Conservation (phyloP, 208 protist genomes). For the Leishmania amazonensis region DNA sequence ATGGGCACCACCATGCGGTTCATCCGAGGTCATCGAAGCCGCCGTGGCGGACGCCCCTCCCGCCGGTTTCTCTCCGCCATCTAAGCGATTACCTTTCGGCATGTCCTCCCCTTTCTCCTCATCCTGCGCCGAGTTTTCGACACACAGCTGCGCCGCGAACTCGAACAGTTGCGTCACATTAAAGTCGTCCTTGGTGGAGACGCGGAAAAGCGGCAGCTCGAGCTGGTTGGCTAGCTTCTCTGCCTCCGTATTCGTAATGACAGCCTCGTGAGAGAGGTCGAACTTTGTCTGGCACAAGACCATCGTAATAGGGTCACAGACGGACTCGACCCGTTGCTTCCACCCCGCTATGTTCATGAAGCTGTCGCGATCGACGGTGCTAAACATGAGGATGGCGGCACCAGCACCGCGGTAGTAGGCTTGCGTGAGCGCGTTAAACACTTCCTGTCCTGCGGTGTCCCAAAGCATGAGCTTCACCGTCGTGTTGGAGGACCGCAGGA, state of each 20-base stretch:
- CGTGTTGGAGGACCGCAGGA: constrained; percentile 51
- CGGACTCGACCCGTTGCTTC: constrained; percentile 88
- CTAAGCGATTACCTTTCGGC: background rate
- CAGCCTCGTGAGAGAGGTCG: constrained; percentile 87
- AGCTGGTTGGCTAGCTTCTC: constrained; percentile 84
- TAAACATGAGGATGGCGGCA: constrained; percentile 90
- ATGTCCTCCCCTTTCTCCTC: constrained; percentile 7
- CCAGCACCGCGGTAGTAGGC: constrained; percentile 93
- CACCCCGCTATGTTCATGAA: constrained; percentile 83
- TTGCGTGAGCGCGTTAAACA: constrained; percentile 92
- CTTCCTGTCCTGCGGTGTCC: constrained; percentile 95
- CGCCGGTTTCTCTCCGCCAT: background rate
- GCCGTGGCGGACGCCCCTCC: background rate
- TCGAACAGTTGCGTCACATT: constrained; percentile 93
- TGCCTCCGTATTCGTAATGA: constrained; percentile 83
- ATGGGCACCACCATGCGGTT: background rate
- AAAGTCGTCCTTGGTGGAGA: constrained; percentile 93
- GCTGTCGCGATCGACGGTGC: constrained; percentile 89
- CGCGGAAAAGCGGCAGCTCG: constrained; percentile 88
- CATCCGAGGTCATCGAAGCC: background rate
- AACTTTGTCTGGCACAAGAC: constrained; percentile 95
- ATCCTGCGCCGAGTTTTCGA: constrained; percentile 19
- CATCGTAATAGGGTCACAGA: constrained; percentile 86
- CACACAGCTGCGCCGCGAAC: constrained; percentile 74
- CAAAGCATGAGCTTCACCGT: constrained; percentile 93